Evolutionary conservation across 2,329 filamentous ascomycete species (phyloP).

Genomic region (Penicillium sp.): DNA sequence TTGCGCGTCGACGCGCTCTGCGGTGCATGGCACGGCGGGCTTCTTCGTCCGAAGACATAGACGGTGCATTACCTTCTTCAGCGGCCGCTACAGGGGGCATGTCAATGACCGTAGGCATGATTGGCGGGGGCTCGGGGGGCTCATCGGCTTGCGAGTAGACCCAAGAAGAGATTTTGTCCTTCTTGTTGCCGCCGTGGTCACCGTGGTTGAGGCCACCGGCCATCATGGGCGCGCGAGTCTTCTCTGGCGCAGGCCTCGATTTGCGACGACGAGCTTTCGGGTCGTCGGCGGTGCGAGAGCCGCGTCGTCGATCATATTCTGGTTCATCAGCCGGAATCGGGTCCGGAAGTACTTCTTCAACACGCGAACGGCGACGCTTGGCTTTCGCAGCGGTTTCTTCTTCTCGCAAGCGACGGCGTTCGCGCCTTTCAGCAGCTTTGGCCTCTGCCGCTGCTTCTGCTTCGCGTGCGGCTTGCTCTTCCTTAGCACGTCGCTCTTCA

Average conservation of each 20-base stretch:
- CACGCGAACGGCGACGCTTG: conserved; percentile 34
- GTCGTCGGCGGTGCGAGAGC: conserved; percentile 34
- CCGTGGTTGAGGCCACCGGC: conserved; percentile 33
- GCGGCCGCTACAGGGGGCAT: conserved; percentile 33
- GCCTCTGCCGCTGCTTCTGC: conserved; percentile 37
- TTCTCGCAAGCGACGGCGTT: conserved; percentile 39
- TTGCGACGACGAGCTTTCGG: conserved; percentile 37
- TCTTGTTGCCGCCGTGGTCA: conserved; percentile 12
- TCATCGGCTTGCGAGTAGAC: conserved; percentile 49
- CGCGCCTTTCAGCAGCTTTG: conserved; percentile 41
- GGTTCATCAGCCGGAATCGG: conserved; percentile 29
- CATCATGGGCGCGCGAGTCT: conserved; percentile 29
- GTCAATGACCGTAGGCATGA: conserved; percentile 48
- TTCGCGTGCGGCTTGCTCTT: conserved; percentile 48
- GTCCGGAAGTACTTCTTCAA: conserved; percentile 28
- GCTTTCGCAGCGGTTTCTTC: conserved; percentile 33
- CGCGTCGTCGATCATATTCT: conserved; percentile 28
- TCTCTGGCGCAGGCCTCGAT: conserved; percentile 30
- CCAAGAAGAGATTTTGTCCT: conserved; percentile 52
- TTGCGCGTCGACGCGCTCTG: conserved; percentile 39
- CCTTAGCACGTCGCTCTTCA: conserved; percentile 33
- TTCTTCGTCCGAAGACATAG: conserved; percentile 46
- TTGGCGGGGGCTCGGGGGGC: conserved; percentile 48
- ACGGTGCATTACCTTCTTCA: conserved; percentile 31
- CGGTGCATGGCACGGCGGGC: conserved; percentile 39